Evolutionary conservation across 805 yeast species (phyloP), one percentile per base, ranked within the genome.

Genomic region (Candida tallmaniae): DNA sequence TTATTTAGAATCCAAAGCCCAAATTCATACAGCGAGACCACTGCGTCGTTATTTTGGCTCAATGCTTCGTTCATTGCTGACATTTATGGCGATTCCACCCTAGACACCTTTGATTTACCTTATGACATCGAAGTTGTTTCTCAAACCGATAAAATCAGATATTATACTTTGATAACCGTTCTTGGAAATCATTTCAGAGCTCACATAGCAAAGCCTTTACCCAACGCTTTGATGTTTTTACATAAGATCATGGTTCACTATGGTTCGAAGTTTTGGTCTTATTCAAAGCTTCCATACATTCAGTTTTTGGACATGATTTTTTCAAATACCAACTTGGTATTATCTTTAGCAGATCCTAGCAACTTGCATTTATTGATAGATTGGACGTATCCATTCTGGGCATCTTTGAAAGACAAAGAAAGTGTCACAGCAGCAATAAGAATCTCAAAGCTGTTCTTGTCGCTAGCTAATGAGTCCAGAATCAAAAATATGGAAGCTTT

Each of bases 281-380:
- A 58, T 17, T 65, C 78, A 3, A 59, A 70, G 1, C 71, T 62
- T 40, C 72, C 74, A 2, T 74, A 71, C 39, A 67, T 65, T 19
- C 78, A 76, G 39, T 61, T 80, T 28, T 53, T 83, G 33, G 88
- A 81, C 42, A 68, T 77, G 12, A 62, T 82, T 1, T 66, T 81
- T 30, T 71, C 72, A 13, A 78, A 73, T 45, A 77, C 80, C 1
- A 56, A 63, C 30, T 77, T 66, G 44, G 47, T 61, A 1, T 57
- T 56, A 12, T 59, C 54, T 33, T 48, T 31, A 10, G 18, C 33
- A 4, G 18, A 17, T 11, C 8, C 14, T 12, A 12, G 9, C 9
- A 15, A 23, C 6, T 14, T 13, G 12, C 6, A 10, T 6, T 3
- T 11, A 4, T 10, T 36, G 11, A 27, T 31, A 13, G 33, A 53